These are phyloP conservation scores for Pseudogymnoascus verrucosus DNA, from an alignment of 2,329 filamentous ascomycete genomes.

Conservation along the genomic window DNA sequence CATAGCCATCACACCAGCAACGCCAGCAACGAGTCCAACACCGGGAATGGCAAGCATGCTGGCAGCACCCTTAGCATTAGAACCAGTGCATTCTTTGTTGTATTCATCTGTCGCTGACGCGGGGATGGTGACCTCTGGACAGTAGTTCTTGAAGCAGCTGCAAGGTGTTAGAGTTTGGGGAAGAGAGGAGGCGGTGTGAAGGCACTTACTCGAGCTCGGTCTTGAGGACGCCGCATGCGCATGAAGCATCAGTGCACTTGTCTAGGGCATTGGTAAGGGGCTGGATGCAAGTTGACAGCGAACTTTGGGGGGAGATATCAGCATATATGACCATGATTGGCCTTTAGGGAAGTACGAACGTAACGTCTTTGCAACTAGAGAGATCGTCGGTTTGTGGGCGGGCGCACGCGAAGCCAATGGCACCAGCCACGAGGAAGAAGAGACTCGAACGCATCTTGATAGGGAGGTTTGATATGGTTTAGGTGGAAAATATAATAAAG, in stretches of 20 bases:
- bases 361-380: not conserved
- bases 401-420: not conserved
- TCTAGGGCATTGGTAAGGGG: not conserved
- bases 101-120: not conserved
- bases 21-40: not conserved
- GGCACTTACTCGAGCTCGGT: not conserved
- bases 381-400: not conserved
- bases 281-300: not conserved
- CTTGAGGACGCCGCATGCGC: not conserved
- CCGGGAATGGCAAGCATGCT: not conserved
- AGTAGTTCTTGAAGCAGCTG: not conserved
- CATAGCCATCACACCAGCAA: not conserved
- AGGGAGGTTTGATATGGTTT: not conserved
- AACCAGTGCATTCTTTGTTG: not conserved
- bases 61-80: not conserved
- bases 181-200: not conserved
- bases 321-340: not conserved
- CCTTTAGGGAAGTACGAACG: not conserved
- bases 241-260: not conserved
- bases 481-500: not conserved
- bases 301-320: not conserved
- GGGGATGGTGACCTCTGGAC: not conserved
- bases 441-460: constrained; percentile 3
- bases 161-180: not conserved
- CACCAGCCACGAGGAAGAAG: not conserved